Evolutionary conservation across 2,329 filamentous ascomycete genomes (phyloP).

Genomic region (Nigrograna mackinnonii): DNA sequence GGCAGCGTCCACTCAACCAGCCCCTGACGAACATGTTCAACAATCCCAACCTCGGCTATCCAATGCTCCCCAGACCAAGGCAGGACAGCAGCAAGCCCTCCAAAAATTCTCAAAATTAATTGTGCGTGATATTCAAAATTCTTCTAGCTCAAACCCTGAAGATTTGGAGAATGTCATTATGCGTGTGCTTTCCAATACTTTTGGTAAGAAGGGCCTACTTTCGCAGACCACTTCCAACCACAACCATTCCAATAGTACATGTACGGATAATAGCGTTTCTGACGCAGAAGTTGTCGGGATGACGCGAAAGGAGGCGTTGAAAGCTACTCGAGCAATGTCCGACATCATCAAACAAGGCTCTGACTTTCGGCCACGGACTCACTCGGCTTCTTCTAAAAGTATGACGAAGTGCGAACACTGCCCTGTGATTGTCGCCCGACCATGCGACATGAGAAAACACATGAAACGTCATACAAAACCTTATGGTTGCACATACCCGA

Average conservation of each 20-base stretch:
- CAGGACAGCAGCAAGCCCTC: constrained; percentile 31
- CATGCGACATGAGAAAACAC: constrained; percentile 70
- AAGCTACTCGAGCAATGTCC: constrained; percentile 25
- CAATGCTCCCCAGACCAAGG: constrained; percentile 32
- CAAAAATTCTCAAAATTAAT: constrained; percentile 25
- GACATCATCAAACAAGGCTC: constrained; percentile 26
- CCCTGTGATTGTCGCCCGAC: constrained; percentile 23
- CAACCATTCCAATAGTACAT: background rate
- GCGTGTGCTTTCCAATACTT: constrained; percentile 14
- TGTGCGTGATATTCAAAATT: constrained; percentile 17
- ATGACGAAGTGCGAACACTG: constrained; percentile 25
- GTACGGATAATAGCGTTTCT: background rate
- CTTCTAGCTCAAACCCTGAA: constrained; percentile 13
- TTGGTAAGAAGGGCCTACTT: constrained; percentile 4
- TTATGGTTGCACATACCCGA: constrained; percentile 76
- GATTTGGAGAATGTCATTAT: constrained; percentile 27
- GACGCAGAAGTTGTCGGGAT: constrained; percentile 6
- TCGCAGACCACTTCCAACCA: background rate
- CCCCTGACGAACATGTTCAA: constrained; percentile 2
- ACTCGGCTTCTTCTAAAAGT: too few species aligned
- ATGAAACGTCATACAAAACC: constrained; percentile 78
- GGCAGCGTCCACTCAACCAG: constrained; percentile 9
- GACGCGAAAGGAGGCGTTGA: constrained; percentile 23
- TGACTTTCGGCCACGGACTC: constrained; percentile 3
- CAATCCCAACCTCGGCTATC: constrained; percentile 11